phyloP scores from a whole-genome alignment of 306 rosid genomes.

The Quercus engelmannii region DNA sequence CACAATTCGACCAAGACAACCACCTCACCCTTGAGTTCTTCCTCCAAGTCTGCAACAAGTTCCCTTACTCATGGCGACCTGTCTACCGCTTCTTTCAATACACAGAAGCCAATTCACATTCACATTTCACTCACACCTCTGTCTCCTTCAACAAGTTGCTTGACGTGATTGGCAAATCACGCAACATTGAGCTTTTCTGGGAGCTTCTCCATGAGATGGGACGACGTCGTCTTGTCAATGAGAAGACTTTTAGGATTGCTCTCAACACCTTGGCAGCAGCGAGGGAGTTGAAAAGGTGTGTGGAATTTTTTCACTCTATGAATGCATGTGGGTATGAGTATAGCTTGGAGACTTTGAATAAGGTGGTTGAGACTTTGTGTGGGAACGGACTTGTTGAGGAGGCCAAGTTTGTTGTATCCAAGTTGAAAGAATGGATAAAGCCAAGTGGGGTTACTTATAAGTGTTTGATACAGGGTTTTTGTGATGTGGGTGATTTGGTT shows the following conservation, averaged over 20 bases:
- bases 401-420: slow-evolving; percentile 56
- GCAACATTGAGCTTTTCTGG: slow-evolving; percentile 77
- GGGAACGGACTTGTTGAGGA: slow-evolving; percentile 55
- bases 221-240: slow-evolving; percentile 40
- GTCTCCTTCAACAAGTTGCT: slow-evolving; percentile 65
- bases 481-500: slow-evolving; percentile 63
- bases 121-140: slow-evolving; percentile 50
- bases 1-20: not conserved
- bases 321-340: slow-evolving; percentile 48
- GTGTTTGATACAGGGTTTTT: slow-evolving; percentile 60
- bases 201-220: slow-evolving; percentile 46
- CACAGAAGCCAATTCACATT: slow-evolving; percentile 34
- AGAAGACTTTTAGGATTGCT: slow-evolving; percentile 49
- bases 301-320: slow-evolving; percentile 74
- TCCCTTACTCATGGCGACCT: slow-evolving; percentile 85
- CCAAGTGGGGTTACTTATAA: slow-evolving; percentile 53
- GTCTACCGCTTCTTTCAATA: slow-evolving; percentile 57
- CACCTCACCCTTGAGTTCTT: slow-evolving; percentile 77
- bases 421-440: slow-evolving; percentile 54
- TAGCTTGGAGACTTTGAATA: slow-evolving; percentile 49
- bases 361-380: slow-evolving; percentile 52
- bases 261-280: slow-evolving; percentile 55
- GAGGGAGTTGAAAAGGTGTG: slow-evolving; percentile 69
- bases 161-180: slow-evolving; percentile 44
- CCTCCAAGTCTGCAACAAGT: slow-evolving; percentile 82